A percentile compares a stretch with the other conserved stretches of the same genome.
Evolutionary conservation across 148 eudicot genomes (phyloP).

Genomic region (Rhododendron williamsianum): DNA sequence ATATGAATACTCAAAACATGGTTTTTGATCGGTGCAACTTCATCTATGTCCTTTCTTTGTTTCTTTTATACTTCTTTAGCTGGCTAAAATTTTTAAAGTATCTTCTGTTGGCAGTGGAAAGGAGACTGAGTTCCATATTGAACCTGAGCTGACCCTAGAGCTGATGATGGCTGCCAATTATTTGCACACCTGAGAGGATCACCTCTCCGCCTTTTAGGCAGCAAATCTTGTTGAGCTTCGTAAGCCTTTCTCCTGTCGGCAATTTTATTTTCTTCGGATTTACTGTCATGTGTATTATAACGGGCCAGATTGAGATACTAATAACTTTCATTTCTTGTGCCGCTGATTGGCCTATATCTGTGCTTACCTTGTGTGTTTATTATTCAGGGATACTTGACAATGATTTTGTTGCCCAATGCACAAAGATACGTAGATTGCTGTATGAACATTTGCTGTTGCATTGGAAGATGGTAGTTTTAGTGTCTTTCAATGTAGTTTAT

Average conservation of each 20-base stretch:
- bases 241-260: background rate
- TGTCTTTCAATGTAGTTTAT: background rate
- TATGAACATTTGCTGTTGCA: background rate
- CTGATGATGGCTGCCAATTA: conserved; percentile 99
- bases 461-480: background rate
- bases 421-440: background rate
- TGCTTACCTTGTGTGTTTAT: background rate
- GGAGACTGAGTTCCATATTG: conserved; percentile 96
- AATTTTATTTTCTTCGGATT: background rate
- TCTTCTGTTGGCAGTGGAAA: conserved; percentile 60
- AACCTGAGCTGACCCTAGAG: conserved; percentile 94
- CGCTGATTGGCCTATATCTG: background rate
- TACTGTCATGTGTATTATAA: background rate
- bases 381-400: conserved; percentile 1
- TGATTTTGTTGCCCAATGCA: conserved; percentile 6
- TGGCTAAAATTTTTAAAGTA: background rate
- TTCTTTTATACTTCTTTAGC: background rate
- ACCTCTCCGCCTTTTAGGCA: conserved; percentile 14
- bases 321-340: background rate
- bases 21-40: background rate
- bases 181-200: conserved; percentile 64
- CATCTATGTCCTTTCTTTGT: background rate
- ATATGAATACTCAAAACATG: background rate
- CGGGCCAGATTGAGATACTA: background rate
- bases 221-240: background rate